Conservation (phyloP, 2,329 filamentous ascomycete genomes). For the Colletotrichum coccodes region DNA sequence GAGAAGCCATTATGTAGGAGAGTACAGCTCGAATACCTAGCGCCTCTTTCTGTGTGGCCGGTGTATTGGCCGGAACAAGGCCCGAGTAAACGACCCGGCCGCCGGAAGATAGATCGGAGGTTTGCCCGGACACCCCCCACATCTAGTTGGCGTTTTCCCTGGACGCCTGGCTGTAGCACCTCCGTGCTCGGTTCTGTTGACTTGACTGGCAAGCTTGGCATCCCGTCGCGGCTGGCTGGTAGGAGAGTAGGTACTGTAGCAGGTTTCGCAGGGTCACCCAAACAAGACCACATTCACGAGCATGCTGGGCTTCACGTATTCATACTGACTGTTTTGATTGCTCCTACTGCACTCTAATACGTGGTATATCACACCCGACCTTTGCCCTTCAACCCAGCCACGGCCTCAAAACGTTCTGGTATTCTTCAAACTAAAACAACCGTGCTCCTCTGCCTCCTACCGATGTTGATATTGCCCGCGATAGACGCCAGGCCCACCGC, state of each 20-base stretch:
- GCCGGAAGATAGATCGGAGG: not conserved
- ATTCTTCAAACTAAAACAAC: slow-evolving; percentile 10
- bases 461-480: slow-evolving; percentile 9
- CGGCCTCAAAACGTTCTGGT: slow-evolving; percentile 23
- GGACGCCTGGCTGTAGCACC: too few relatives aligned
- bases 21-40: not conserved
- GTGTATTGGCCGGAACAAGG: not conserved
- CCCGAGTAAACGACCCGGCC: not conserved
- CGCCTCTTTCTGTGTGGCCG: not conserved
- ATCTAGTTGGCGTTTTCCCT: too few relatives aligned
- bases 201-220: too few relatives aligned
- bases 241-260: too few relatives aligned
- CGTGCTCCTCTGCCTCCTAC: not conserved
- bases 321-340: slow-evolving; percentile 16
- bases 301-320: too few relatives aligned
- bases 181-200: too few relatives aligned
- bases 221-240: too few relatives aligned
- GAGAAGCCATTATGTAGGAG: not conserved
- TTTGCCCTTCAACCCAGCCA: not conserved
- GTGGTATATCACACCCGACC: slow-evolving; percentile 26
- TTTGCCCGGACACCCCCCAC: not conserved
- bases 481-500: slow-evolving; percentile 32
- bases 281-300: too few relatives aligned
- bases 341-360: slow-evolving; percentile 16
- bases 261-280: not conserved